phyloP scores from a whole-genome alignment of 2,329 filamentous ascomycete genomes.

The Xylaria multiplex region DNA sequence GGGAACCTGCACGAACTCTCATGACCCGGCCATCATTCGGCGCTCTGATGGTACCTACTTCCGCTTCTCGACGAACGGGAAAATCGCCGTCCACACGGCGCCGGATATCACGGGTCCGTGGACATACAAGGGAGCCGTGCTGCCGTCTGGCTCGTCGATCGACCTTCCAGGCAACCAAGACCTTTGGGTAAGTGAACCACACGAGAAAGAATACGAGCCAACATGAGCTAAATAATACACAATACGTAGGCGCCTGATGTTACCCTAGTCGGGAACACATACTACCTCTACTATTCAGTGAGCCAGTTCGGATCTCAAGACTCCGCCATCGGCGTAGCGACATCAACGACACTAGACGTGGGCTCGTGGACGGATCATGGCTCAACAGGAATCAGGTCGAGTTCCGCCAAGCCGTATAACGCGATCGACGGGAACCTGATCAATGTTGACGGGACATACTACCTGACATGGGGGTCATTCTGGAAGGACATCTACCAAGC shows the following conservation, averaged over 20 bases:
- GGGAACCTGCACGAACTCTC: slow-evolving; percentile 53
- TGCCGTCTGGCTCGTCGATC: slow-evolving; percentile 52
- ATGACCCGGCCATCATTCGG: slow-evolving; percentile 55
- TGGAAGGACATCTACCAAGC: slow-evolving; percentile 73
- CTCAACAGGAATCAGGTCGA: slow-evolving; percentile 60
- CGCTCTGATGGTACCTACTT: slow-evolving; percentile 56
- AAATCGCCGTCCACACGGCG: slow-evolving; percentile 54
- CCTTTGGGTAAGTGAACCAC: slow-evolving; percentile 51
- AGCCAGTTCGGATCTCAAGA: slow-evolving; percentile 68
- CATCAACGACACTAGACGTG: slow-evolving; percentile 57
- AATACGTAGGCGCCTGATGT: slow-evolving; percentile 69
- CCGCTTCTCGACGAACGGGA: slow-evolving; percentile 54
- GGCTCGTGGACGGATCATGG: slow-evolving; percentile 71
- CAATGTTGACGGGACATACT: slow-evolving; percentile 54
- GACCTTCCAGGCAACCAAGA: slow-evolving; percentile 50
- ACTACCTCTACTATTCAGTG: slow-evolving; percentile 76
- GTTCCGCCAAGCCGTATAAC: slow-evolving; percentile 60
- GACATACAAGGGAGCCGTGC: slow-evolving; percentile 52
- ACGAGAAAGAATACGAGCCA: no score
- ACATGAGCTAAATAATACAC: neutral
- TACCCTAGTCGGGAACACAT: slow-evolving; percentile 63
- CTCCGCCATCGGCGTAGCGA: slow-evolving; percentile 68
- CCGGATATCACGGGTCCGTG: slow-evolving; percentile 53
- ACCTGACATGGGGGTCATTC: slow-evolving; percentile 74
- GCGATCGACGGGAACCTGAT: slow-evolving; percentile 69